Percentiles rank a stretch among this genome's conserved stretches.
phyloP scores from a whole-genome alignment of 495 filamentous ascomycete genomes.

The Penicillium desertorum region DNA sequence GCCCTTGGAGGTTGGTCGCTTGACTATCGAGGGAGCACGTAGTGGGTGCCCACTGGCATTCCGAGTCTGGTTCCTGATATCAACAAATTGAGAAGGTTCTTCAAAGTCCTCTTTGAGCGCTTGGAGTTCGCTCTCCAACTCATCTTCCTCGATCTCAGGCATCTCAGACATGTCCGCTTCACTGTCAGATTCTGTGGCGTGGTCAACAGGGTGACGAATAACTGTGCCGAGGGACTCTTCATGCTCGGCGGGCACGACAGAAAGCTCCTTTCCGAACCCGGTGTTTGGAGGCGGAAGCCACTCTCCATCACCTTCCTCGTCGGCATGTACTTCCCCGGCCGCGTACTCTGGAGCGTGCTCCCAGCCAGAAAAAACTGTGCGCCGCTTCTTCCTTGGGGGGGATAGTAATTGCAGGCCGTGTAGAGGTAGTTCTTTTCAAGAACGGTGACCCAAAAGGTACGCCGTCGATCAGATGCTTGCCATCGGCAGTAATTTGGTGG shows the following conservation, averaged over 20 bases:
- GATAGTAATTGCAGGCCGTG: constrained; percentile 68
- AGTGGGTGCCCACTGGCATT: constrained; percentile 12
- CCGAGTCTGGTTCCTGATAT: constrained; percentile 21
- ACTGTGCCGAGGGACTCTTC: constrained; percentile 43
- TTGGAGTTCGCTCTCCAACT: constrained; percentile 44
- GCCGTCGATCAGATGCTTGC: constrained; percentile 85
- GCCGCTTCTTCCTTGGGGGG: constrained; percentile 70
- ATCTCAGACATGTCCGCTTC: constrained; percentile 41
- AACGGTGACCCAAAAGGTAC: constrained; percentile 80
- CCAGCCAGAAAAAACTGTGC: constrained; percentile 47
- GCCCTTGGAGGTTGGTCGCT: constrained; percentile 26
- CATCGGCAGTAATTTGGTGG: constrained; percentile 76
- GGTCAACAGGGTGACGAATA: constrained; percentile 38
- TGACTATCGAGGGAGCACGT: constrained; percentile 21
- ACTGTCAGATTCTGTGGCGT: constrained; percentile 34
- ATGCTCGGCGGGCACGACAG: constrained; percentile 27
- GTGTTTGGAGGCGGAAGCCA: constrained; percentile 33
- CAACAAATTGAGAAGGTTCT: constrained; percentile 27
- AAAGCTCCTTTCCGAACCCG: constrained; percentile 30
- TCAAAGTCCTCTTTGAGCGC: constrained; percentile 47
- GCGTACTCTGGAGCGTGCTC: constrained; percentile 22
- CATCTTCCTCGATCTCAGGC: constrained; percentile 40
- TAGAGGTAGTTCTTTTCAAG: constrained; percentile 51
- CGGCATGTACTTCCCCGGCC: constrained; percentile 9
- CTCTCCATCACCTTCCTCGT: constrained; percentile 41